Evolutionary conservation across 163 green algal species (phyloP), one percentile per base, ranked within the genome.

Genomic region (Scenedesmus sp.): DNA sequence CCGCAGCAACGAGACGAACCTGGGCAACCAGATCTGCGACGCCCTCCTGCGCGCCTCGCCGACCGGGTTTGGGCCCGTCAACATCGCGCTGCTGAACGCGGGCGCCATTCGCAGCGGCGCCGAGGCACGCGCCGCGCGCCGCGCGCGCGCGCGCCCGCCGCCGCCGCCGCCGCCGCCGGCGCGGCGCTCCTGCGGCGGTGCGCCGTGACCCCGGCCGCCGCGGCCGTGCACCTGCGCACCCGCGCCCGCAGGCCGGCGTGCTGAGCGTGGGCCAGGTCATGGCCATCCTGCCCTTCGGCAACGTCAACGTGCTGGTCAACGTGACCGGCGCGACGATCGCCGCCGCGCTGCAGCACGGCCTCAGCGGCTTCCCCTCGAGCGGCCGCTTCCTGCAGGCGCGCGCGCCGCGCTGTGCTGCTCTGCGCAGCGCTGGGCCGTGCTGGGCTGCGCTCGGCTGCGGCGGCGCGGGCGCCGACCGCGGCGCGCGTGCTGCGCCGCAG

Each of bases 21-120:
- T 75, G 6, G 66, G 66, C 31, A 75, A 57, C 48, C 63, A 63
- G n/a, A 31, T 75, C 5, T 75, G 66, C 39, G 66, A 75, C 18
- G 66, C 66, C 2, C 63, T 75, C 66, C 33, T 75, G 33, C n/a
- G 26, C 9, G 33, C 66, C 15, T 48, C 63, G 48, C 66, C 66
- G 33, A 31, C 36, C 10, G 66, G 48, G 28, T 48, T 75, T 3
- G 66, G 66, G 48, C 62, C 51, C n/a, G 26, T 75, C 24, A 75
- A 29, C 28, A 64, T 75, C 48, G 63, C 48, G 20, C n/a, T 75
- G 28, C 63, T 75, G 48, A 33, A 42, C 2, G 48, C 48, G 24
- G 66, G 50, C 2, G 50, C 48, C 0, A 75, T 75, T 20, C 48
- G 66, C 18, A 42, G 7, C 28, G 66, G 66, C 50, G 17, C 39